These are phyloP conservation scores for Didymella pinodella DNA, from an alignment of 2,329 filamentous ascomycete species.

Conservation along the genomic window DNA sequence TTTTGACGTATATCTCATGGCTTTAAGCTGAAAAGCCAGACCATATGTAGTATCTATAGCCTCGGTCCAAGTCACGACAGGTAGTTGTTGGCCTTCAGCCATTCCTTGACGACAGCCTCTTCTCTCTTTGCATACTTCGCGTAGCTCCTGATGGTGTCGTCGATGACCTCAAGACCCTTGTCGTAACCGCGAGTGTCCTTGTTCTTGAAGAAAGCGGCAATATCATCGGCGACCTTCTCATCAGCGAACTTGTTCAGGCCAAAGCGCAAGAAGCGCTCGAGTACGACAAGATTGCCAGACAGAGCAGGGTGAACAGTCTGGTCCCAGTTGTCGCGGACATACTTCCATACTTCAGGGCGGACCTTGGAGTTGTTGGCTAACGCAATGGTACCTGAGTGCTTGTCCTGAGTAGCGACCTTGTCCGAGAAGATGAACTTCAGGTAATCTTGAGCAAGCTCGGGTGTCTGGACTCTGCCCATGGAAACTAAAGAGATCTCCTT, in stretches of 20 bases:
- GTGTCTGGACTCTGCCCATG: slow-evolving; percentile 76
- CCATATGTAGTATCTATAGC: slow-evolving; percentile 15
- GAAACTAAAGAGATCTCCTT: slow-evolving; percentile 84
- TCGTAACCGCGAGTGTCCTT: slow-evolving; percentile 90
- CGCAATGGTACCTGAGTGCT: slow-evolving; percentile 79
- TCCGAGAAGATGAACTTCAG: slow-evolving; percentile 80
- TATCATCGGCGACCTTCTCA: slow-evolving; percentile 73
- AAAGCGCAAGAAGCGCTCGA: slow-evolving; percentile 86
- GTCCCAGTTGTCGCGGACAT: slow-evolving; percentile 84
- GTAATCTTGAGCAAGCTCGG: slow-evolving; percentile 72
- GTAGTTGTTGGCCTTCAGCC: slow-evolving; percentile 73
- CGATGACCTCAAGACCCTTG: slow-evolving; percentile 82
- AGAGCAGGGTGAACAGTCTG: slow-evolving; percentile 72
- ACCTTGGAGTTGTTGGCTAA: slow-evolving; percentile 77
- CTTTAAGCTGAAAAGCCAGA: not conserved
- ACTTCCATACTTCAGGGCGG: slow-evolving; percentile 82
- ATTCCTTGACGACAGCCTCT: slow-evolving; percentile 74
- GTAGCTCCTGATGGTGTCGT: slow-evolving; percentile 84
- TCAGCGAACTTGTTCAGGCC: slow-evolving; percentile 82
- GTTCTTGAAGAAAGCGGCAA: slow-evolving; percentile 81
- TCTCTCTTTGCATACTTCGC: slow-evolving; percentile 85
- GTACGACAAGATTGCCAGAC: slow-evolving; percentile 80
- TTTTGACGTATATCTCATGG: not conserved
- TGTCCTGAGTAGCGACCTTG: slow-evolving; percentile 84
- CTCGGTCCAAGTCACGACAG: slow-evolving; percentile 34